Conservation (phyloP, 768 basidiomycete species). For the Mycena vitilis region DNA sequence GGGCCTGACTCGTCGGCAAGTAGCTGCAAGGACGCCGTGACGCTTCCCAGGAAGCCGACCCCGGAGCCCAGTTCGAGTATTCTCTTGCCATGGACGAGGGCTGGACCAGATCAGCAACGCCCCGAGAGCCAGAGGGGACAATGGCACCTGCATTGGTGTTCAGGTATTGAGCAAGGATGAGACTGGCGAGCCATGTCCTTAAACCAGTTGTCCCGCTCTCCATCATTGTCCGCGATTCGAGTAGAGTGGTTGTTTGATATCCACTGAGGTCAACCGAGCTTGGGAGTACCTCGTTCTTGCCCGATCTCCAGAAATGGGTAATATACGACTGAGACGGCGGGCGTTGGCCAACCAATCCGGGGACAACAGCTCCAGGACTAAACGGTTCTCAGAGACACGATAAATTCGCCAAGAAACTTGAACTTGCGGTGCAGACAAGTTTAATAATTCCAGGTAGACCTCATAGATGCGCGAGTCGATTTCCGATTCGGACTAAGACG, state of each 20-base stretch:
- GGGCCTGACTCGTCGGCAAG: slow-evolving; percentile 8
- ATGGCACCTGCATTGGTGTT: slow-evolving; percentile 64
- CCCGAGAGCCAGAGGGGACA: not conserved
- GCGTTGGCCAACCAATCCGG: slow-evolving; percentile 34
- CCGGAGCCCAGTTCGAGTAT: slow-evolving; percentile 85
- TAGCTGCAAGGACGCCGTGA: slow-evolving; percentile 69
- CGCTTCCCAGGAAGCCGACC: slow-evolving; percentile 77
- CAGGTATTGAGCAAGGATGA: slow-evolving; percentile 72
- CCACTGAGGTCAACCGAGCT: slow-evolving; percentile 37
- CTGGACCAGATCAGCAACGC: slow-evolving; percentile 7
- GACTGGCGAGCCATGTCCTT: slow-evolving; percentile 83
- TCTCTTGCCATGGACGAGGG: slow-evolving; percentile 53
- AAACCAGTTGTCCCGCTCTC: slow-evolving; percentile 85
- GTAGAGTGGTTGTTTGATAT: slow-evolving; percentile 64
- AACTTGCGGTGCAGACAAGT: slow-evolving; percentile 41
- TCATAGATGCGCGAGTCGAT: slow-evolving; percentile 76
- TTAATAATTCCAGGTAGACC: slow-evolving; percentile 64
- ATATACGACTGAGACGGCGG: slow-evolving; percentile 68
- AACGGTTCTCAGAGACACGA: slow-evolving; percentile 3
- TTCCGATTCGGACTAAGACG: slow-evolving; percentile 63
- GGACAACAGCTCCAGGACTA: slow-evolving; percentile 41
- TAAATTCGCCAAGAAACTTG: slow-evolving; percentile 6
- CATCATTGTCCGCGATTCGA: slow-evolving; percentile 80
- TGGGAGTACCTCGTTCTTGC: not conserved
- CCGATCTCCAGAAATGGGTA: slow-evolving; percentile 71